A percentile compares a stretch with the other conserved stretches of the same genome.
Evolutionary conservation across 805 yeast genomes (phyloP).

Genomic region (Yamadazyma endophytica): DNA sequence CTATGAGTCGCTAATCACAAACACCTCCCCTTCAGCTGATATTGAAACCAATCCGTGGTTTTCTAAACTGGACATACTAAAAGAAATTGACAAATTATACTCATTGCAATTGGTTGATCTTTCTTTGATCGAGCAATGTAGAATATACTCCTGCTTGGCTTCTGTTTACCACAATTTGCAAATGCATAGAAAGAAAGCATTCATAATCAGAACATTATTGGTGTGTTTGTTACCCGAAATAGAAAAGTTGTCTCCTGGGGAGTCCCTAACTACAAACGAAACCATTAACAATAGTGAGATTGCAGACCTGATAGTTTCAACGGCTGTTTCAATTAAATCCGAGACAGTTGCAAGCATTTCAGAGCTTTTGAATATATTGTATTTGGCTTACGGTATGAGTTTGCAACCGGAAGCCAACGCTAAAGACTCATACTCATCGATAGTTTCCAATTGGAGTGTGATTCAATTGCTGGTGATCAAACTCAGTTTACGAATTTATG

Average conservation of each 20-base stretch:
- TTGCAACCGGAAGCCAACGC: conserved; percentile 25
- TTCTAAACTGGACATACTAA: conserved; percentile 38
- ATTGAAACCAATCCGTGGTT: conserved; percentile 12
- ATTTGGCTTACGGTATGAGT: conserved; percentile 52
- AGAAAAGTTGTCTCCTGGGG: conserved; percentile 7
- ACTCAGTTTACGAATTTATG: conserved; percentile 50
- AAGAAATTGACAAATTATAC: conserved; percentile 32
- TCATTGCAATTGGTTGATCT: conserved; percentile 32
- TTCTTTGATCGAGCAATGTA: conserved; percentile 50
- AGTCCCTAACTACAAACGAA: not conserved
- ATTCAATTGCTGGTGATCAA: conserved; percentile 55
- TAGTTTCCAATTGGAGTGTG: conserved; percentile 43
- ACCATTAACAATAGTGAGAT: not conserved
- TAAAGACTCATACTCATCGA: conserved; percentile 16
- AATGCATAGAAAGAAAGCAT: conserved; percentile 62
- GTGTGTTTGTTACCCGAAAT: conserved; percentile 45
- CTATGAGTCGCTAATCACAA: conserved; percentile 43
- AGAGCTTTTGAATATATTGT: no score
- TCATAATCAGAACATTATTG: conserved; percentile 64
- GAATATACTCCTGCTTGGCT: conserved; percentile 64
- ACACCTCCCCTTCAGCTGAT: conserved; percentile 11
- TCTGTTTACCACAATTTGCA: conserved; percentile 58
- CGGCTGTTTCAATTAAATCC: not conserved
- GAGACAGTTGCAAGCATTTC: no score
- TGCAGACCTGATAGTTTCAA: not conserved